Base-by-base conservation (phyloP, 768 basidiomycete genomes). In the Suillus americanus region DNA sequence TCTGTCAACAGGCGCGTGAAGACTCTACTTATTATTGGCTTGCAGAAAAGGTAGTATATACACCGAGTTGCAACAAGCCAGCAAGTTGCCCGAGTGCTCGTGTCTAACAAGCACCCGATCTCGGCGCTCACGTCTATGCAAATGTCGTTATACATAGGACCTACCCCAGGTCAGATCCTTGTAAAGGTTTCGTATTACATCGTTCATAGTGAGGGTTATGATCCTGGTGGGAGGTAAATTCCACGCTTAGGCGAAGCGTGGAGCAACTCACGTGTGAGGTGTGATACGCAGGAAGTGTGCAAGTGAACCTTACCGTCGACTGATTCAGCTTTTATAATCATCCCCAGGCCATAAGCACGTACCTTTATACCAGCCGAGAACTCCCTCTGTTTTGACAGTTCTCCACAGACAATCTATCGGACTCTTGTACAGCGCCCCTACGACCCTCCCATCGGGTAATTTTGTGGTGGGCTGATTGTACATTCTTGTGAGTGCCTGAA, bases 381-480 rank as follows among this genome's bases (percentile, higher is more conserved):
- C 78, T 38, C 97, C 97, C 79, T 99, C 97, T 0, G 89, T 81
- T 73, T 89, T 89, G 68, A 93, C 85, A 0, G 97, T 99, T 82
- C 97, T 98, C 93, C 92, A 97, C 59, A 99, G 80, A 79, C 97
- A 98, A 70, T 98, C 95, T 70, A 98, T 89, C 4, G 96, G 96
- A 72, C 91, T 95, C 75, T 85, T 91, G 79, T 99, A 97, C 23
- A 96, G 78, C 1, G 86, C 80, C 14, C 95, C 96, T 66, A 86
- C 84, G 35, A 85, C 73, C 69, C 80, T 88, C 40, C 95, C 95
- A 69, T 90, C 83, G 3, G 90, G 87, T 43, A 88, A 82, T 53
- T 79, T 79, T 68, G 81, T 82, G 0, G 94, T 95, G 12, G 94
- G 92, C 81, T 97, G 97, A 73, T 98, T 98, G 76, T 99, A 99